Evolutionary conservation across 352 stramenopile species (phyloP), one percentile per base, ranked within the genome.

Genomic region (Globisporangium paroecandrum): DNA sequence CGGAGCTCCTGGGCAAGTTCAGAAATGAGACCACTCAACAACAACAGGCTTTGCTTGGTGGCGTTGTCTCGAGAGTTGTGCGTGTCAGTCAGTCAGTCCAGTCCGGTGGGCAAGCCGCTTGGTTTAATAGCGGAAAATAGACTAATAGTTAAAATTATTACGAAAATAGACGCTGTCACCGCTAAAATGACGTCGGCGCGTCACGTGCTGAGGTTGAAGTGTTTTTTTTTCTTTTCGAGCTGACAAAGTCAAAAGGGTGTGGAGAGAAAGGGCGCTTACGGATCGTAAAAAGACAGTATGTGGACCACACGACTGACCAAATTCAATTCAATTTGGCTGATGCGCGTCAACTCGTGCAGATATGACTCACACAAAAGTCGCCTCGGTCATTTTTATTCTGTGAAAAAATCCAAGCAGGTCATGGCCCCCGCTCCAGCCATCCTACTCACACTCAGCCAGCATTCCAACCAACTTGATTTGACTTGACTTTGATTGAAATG

Each of bases 151-250:
- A 36, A 0, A 4, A 3, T 22, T 62, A 76, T 58, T 73, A 66
- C 62, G n/a, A 20, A 58, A 66, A 34, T 64, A 57, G 69, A 64
- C 29, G 24, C 4, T 51, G 51, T 68, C 65, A 77, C 58, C 58
- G 36, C 55, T 57, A 29, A 76, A 76, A 74, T 77, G 64, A 75
- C 61, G 70, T 71, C 58, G 68, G 59, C 53, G 70, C 67, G 73
- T 79, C 73, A 79, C 46, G n/a, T 24, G 29, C 22, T 32, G 38
- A 59, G 38, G 34, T 79, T 79, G 73, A 79, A 79, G 61, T 69
- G 36, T 18, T 56, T 67, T 43, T 65, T 65, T 65, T 65, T 55
- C 41, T 65, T 54, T 53, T 9, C 58, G 10, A 4, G 1, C 36
- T 22, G 13, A 22, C n/a, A 34, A 22, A 22, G 29, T 36, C 24